Evolutionary conservation across 768 basidiomycete genomes (phyloP), one percentile per base, ranked within the genome.

Genomic region (Filobasidium floriforme): DNA sequence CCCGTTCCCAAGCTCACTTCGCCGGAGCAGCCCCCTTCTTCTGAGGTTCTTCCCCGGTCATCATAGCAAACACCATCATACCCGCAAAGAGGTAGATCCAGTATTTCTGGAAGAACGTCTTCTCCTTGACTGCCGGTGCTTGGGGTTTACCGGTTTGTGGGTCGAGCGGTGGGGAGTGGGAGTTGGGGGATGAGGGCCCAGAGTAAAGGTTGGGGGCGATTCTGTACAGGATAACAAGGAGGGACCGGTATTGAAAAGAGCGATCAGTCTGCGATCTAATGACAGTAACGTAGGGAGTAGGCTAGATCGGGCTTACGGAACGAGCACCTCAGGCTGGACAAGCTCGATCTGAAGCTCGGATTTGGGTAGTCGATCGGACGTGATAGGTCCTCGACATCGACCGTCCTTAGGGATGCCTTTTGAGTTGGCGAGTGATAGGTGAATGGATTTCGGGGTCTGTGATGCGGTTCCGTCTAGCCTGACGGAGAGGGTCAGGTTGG

Each of bases 81-180:
- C 84, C 76, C 2, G 85, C 82, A 49, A 82, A 80, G 43, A 90
- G 83, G 72, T 91, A 92, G 77, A 92, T 81, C 92, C 92, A 93
- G 77, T 93, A 93, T 76, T 92, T 92, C 73, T 90, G 88, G 49
- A 92, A 65, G 77, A 92, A 90, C 12, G 85, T 80, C 77, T 91
- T 88, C 73, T 93, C 89, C 15, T 22, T 15, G 15, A 26, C 29
- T 1, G 5, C 24, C 0, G 83, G 82, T 41, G 80, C 75, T 0
- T 86, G 84, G 0, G 62, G 29, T 15, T 57, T 24, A 15, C 22
- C 60, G 14, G 55, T 61, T 6, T 69, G 66, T 7, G 59, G 41
- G 26, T 73, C 73, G 22, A 73, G 72, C 1, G 72, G 22, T 29
- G 68, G 63, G 59, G 73, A 71, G 46, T 37, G 3, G 4, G 32